Percentiles rank a stretch among this genome's conserved stretches.
phyloP scores from a whole-genome alignment of 2,329 filamentous ascomycete genomes.

The Nothopassalora personata region DNA sequence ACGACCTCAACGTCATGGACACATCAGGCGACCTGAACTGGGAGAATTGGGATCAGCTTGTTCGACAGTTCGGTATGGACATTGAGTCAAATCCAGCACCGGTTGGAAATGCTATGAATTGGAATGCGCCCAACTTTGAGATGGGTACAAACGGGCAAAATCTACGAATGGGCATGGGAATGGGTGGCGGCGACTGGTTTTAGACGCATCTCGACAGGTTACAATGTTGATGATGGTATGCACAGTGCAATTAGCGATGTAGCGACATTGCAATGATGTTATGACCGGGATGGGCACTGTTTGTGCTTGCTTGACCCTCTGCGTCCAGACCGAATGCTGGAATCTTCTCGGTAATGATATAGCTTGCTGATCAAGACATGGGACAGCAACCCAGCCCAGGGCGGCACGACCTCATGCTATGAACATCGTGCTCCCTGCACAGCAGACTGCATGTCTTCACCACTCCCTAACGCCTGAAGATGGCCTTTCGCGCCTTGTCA shows the following conservation, averaged over 20 bases:
- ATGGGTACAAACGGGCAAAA: constrained; percentile 14
- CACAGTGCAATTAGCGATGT: background rate
- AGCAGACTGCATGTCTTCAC: too few relatives aligned
- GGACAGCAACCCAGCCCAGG: too few relatives aligned
- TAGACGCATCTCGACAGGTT: constrained; percentile 4
- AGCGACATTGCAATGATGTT: background rate
- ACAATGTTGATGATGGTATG: background rate
- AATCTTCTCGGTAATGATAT: too few relatives aligned
- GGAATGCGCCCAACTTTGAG: constrained; percentile 14
- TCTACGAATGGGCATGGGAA: constrained; percentile 26
- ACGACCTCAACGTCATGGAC: constrained; percentile 30
- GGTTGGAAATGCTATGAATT: constrained; percentile 4
- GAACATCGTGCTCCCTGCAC: too few relatives aligned
- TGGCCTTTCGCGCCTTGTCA: too few relatives aligned
- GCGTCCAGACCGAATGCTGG: too few relatives aligned
- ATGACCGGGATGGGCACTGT: background rate
- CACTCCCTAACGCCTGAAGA: too few relatives aligned
- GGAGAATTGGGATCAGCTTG: constrained; percentile 47
- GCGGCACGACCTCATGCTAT: too few relatives aligned
- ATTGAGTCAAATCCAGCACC: constrained; percentile 23
- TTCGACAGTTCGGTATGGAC: constrained; percentile 44
- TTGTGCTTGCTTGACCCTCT: background rate
- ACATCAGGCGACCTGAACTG: constrained; percentile 41
- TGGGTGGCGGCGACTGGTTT: constrained; percentile 28
- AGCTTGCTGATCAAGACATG: too few relatives aligned